Evolutionary conservation across 495 filamentous ascomycete genomes (phyloP).

Genomic region (Hamigera avellanea): DNA sequence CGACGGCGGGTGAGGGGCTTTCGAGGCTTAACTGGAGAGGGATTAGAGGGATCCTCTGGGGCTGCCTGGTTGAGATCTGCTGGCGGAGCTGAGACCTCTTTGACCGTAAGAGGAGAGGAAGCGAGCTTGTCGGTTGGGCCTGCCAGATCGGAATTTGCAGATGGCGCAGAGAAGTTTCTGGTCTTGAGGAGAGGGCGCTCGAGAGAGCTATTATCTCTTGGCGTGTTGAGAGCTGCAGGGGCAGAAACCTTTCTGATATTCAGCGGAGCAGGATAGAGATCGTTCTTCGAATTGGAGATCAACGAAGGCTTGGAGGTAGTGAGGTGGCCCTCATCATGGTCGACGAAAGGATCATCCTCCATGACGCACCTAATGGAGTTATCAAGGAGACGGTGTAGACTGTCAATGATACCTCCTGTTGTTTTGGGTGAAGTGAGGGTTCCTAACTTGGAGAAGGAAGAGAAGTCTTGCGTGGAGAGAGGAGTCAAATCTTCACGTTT

Average conservation of each 20-base stretch:
- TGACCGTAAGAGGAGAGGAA: too few relatives aligned
- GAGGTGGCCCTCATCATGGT: slow-evolving; percentile 4
- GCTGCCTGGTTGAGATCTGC: too few relatives aligned
- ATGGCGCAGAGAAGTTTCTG: too few relatives aligned
- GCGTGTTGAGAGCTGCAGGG: neutral
- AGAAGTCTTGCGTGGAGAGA: too few relatives aligned
- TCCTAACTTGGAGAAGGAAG: slow-evolving; percentile 1
- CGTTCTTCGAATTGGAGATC: neutral
- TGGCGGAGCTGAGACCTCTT: too few relatives aligned
- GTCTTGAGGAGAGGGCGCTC: too few relatives aligned
- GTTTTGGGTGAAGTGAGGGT: neutral
- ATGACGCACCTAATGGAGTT: slow-evolving; percentile 5
- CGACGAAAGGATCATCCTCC: slow-evolving; percentile 19
- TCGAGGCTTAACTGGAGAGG: too few relatives aligned
- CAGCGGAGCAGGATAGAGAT: slow-evolving; percentile 15
- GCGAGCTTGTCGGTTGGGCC: too few relatives aligned
- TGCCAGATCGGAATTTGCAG: too few relatives aligned
- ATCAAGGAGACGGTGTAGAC: slow-evolving; percentile 14
- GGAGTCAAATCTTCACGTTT: too few relatives aligned
- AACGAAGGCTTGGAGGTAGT: slow-evolving; percentile 1
- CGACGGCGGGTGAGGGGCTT: too few relatives aligned
- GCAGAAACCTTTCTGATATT: slow-evolving; percentile 8
- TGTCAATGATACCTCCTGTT: slow-evolving; percentile 1
- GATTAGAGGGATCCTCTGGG: too few relatives aligned
- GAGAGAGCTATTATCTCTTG: neutral